Evolutionary conservation across 306 rosid genomes (phyloP).

Genomic region (Cucumis sativus): DNA sequence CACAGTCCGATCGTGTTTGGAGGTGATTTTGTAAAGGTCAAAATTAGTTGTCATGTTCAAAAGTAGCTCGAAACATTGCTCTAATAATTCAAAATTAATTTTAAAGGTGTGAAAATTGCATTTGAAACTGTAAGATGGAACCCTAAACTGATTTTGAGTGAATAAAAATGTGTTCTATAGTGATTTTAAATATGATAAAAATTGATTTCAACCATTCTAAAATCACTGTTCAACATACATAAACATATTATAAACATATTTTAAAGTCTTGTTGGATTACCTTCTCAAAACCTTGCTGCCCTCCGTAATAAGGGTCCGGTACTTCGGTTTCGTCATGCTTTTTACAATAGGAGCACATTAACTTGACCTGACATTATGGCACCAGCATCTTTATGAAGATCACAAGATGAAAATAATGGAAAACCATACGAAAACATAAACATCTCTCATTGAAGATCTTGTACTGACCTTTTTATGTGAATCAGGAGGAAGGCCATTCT

Average conservation of each 20-base stretch:
- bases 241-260: background rate
- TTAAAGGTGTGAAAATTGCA: too few species aligned
- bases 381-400: background rate
- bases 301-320: constrained; percentile 93
- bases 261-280: constrained; percentile 18
- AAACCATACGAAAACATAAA: background rate
- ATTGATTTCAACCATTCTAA: too few species aligned
- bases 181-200: too few species aligned
- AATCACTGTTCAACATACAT: background rate
- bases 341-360: constrained; percentile 85
- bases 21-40: too few species aligned
- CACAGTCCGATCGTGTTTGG: too few species aligned
- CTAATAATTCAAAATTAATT: too few species aligned
- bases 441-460: background rate
- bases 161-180: too few species aligned
- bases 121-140: too few species aligned
- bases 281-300: constrained; percentile 87
- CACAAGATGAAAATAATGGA: background rate
- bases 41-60: too few species aligned
- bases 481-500: constrained; percentile 50
- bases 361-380: constrained; percentile 45
- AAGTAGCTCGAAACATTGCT: too few species aligned
- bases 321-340: constrained; percentile 69
- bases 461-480: constrained; percentile 56
- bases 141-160: too few species aligned